Percentiles rank a stretch among this genome's conserved stretches.
Evolutionary conservation across 176 grass and related monocot species (phyloP).

Genomic region (Zoysia pacifica): DNA sequence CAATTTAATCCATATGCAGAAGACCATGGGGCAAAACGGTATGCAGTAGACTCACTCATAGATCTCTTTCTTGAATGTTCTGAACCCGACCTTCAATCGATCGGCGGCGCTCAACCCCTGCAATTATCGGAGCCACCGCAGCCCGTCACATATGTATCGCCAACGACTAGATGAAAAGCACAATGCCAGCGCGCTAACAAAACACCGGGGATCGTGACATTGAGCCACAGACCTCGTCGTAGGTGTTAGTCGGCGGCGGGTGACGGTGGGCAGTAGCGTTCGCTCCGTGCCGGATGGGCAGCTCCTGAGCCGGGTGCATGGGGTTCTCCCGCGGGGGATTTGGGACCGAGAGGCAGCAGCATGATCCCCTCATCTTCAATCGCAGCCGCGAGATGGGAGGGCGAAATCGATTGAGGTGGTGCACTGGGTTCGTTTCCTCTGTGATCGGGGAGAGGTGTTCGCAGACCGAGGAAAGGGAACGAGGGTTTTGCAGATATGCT

Average conservation of each 20-base stretch:
- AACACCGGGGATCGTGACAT: background rate
- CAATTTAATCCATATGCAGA: background rate
- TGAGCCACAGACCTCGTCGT: constrained; percentile 30
- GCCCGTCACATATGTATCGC: background rate
- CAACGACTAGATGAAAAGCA: background rate
- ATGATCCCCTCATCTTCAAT: constrained; percentile 47
- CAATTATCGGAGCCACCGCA: constrained; percentile 1
- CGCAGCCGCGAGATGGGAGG: background rate
- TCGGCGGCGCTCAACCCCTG: constrained; percentile 44
- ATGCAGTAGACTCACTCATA: constrained; percentile 43
- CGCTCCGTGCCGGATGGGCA: background rate
- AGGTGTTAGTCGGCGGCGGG: background rate
- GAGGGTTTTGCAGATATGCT: background rate
- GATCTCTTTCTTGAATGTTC: constrained; percentile 45
- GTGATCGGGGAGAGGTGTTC: background rate
- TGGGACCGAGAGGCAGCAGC: constrained; percentile 18
- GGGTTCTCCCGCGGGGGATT: constrained; percentile 49
- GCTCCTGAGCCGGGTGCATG: constrained; percentile 1
- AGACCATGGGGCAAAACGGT: background rate
- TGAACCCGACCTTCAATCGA: constrained; percentile 47
- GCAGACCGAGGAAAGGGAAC: background rate
- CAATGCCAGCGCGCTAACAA: background rate
- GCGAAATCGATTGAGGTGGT: background rate
- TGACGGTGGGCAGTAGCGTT: background rate
- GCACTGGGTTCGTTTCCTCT: background rate